Evolutionary conservation across 805 yeast genomes (phyloP).

Genomic region (Lachancea cidri): DNA sequence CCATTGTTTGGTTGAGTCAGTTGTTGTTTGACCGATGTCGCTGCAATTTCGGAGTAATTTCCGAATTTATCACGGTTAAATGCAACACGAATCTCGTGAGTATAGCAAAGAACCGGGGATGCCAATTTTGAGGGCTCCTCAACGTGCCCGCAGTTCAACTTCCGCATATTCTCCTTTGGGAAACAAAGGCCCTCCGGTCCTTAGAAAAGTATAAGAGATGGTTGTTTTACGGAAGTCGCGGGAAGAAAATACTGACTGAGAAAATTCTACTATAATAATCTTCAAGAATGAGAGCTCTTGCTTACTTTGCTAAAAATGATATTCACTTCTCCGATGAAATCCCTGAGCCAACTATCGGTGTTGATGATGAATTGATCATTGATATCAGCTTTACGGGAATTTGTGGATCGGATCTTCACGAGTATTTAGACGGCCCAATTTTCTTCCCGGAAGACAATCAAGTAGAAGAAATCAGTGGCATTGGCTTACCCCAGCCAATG

Average conservation of each 20-base stretch:
- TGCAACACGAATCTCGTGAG: too few relatives aligned
- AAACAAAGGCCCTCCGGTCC: not conserved
- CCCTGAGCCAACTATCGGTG: constrained; percentile 33
- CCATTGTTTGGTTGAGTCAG: too few relatives aligned
- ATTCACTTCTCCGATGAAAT: constrained; percentile 37
- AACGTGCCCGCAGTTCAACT: not conserved
- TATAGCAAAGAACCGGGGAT: not conserved
- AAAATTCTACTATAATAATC: too few relatives aligned
- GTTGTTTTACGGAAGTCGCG: too few relatives aligned
- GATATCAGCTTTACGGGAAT: constrained; percentile 54
- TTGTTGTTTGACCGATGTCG: too few relatives aligned
- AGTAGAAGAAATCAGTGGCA: constrained; percentile 37
- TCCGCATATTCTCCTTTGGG: not conserved
- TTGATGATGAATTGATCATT: constrained; percentile 39
- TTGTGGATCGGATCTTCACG: constrained; percentile 60
- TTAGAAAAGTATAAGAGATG: not conserved
- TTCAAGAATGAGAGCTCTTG: constrained; percentile 43
- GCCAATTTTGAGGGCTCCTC: not conserved
- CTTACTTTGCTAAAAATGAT: constrained; percentile 43
- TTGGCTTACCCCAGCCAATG: constrained; percentile 40
- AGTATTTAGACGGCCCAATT: constrained; percentile 54
- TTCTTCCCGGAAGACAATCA: constrained; percentile 43
- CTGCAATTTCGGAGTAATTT: too few relatives aligned
- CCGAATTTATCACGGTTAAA: too few relatives aligned
- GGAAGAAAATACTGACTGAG: too few relatives aligned